Conservation (phyloP, 148 eudicot genomes). For the Hydrangea macrophylla region DNA sequence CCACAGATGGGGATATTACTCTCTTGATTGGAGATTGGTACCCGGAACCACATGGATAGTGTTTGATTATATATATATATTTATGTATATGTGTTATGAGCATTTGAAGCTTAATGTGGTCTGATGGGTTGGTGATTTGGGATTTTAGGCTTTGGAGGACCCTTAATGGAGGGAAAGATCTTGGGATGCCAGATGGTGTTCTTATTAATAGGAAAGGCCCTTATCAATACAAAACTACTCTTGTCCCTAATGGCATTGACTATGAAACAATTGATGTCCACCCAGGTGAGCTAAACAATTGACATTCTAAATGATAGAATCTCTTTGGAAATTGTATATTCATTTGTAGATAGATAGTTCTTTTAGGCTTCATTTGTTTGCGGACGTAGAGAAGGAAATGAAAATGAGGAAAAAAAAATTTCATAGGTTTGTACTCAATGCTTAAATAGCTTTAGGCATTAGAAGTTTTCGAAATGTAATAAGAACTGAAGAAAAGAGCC, state of each 20-base stretch:
- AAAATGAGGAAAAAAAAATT: no score
- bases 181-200: conserved; percentile 98
- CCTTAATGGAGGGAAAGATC: conserved; percentile 70
- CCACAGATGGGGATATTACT: conserved; percentile 66
- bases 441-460: no score
- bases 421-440: no score
- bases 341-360: no score
- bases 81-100: not conserved
- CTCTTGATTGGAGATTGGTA: conserved; percentile 93
- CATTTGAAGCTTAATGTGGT: not conserved
- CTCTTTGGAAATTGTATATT: no score
- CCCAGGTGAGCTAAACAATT: conserved; percentile 48
- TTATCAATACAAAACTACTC: conserved; percentile 70
- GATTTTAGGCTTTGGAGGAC: conserved; percentile 62
- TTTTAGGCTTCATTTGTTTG: no score
- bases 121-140: conserved; percentile 14
- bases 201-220: conserved; percentile 97
- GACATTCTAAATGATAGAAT: no score
- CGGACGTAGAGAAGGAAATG: no score
- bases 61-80: conserved; percentile 4
- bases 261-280: conserved; percentile 73
- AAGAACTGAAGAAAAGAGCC: no score
- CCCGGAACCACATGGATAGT: conserved; percentile 78
- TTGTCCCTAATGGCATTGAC: conserved; percentile 92
- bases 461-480: no score